phyloP scores from a whole-genome alignment of 2,329 filamentous ascomycete genomes.

The Sporothrix euskadiensis region DNA sequence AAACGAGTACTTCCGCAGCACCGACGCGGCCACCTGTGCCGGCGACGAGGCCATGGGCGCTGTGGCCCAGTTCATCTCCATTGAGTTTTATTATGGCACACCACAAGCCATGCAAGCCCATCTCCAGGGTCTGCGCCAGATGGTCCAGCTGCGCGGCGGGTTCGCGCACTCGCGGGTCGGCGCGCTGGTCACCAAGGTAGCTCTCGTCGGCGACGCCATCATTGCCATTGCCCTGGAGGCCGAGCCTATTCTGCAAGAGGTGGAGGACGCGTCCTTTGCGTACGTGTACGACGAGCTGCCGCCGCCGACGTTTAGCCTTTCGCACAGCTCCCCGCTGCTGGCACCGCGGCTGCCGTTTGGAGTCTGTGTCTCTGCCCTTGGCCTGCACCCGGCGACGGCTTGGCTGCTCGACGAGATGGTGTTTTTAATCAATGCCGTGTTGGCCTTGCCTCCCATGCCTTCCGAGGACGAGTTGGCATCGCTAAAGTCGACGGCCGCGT shows the following conservation, averaged over 20 bases:
- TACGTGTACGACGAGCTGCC: slow-evolving; percentile 45
- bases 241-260: slow-evolving; percentile 44
- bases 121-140: slow-evolving; percentile 49
- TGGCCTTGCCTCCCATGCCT: slow-evolving; percentile 42
- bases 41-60: slow-evolving; percentile 47
- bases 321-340: slow-evolving; percentile 51
- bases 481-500: slow-evolving; percentile 43
- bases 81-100: slow-evolving; percentile 53
- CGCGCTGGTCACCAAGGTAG: slow-evolving; percentile 50
- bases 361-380: slow-evolving; percentile 43
- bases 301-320: slow-evolving; percentile 42
- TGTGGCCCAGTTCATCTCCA: slow-evolving; percentile 48
- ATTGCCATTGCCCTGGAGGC: slow-evolving; percentile 50
- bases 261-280: slow-evolving; percentile 34
- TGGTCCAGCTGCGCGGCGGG: slow-evolving; percentile 51
- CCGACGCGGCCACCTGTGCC: slow-evolving; percentile 35
- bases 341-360: slow-evolving; percentile 46
- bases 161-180: slow-evolving; percentile 49
- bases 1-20: slow-evolving; percentile 45
- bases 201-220: slow-evolving; percentile 48
- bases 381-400: slow-evolving; percentile 48
- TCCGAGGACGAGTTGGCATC: slow-evolving; percentile 42
- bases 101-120: slow-evolving; percentile 48
- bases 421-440: slow-evolving; percentile 46
- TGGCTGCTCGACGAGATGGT: slow-evolving; percentile 54